Evolutionary conservation across 2,329 filamentous ascomycete genomes (phyloP).

Genomic region (Emericellopsis atlantica): DNA sequence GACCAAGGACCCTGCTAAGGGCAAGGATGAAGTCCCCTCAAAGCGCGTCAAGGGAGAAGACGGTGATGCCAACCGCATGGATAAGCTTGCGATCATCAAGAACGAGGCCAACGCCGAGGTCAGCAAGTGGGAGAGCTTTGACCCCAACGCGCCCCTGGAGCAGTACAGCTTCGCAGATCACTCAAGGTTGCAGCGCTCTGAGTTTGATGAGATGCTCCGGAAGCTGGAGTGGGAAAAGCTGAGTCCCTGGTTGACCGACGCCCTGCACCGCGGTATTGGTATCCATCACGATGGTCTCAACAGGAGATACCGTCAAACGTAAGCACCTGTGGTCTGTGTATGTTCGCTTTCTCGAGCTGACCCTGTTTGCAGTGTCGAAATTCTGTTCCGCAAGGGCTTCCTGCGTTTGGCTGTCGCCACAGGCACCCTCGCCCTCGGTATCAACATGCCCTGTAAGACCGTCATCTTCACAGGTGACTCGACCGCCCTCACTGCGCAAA

Average conservation of each 20-base stretch:
- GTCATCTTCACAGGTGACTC: slow-evolving; percentile 67
- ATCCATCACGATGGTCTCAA: slow-evolving; percentile 76
- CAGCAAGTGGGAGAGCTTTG: slow-evolving; percentile 50
- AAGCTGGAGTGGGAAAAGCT: slow-evolving; percentile 39
- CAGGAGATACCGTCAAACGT: slow-evolving; percentile 57
- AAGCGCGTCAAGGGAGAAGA: slow-evolving; percentile 25
- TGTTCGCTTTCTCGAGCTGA: background rate
- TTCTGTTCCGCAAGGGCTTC: slow-evolving; percentile 61
- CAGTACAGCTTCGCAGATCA: slow-evolving; percentile 55
- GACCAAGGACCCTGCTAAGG: slow-evolving; percentile 7
- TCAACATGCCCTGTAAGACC: slow-evolving; percentile 78
- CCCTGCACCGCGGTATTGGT: slow-evolving; percentile 55
- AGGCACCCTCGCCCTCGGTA: slow-evolving; percentile 62
- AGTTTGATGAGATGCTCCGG: slow-evolving; percentile 41
- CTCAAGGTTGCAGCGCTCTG: slow-evolving; percentile 42
- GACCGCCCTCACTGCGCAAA: slow-evolving; percentile 59
- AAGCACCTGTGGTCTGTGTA: slow-evolving; percentile 11
- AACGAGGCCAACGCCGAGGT: slow-evolving; percentile 42
- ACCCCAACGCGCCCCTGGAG: slow-evolving; percentile 50
- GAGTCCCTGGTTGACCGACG: slow-evolving; percentile 39
- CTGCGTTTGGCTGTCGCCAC: slow-evolving; percentile 62
- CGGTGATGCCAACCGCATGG: slow-evolving; percentile 22
- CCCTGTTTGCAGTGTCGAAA: slow-evolving; percentile 40
- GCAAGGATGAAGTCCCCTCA: slow-evolving; percentile 17
- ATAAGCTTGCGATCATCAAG: slow-evolving; percentile 42